A percentile compares a stretch with the other conserved stretches of the same genome.
phyloP scores from a whole-genome alignment of 768 basidiomycete genomes.

The Collybia sordida region DNA sequence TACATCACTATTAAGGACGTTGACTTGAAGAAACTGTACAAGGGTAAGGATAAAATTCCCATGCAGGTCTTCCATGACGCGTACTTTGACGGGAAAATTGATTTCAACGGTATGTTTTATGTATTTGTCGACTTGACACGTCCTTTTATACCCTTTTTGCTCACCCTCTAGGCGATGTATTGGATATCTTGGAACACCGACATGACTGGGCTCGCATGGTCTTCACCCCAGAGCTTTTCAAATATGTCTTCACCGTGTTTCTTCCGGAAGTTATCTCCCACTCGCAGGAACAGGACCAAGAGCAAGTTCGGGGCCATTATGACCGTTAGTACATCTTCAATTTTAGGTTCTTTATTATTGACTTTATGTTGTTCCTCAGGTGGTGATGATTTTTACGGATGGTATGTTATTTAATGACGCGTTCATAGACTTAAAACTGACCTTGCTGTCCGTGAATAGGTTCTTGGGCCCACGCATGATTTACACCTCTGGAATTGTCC shows the following conservation, averaged over 20 bases:
- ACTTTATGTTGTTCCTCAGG: conserved; percentile 36
- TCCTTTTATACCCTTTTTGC: not conserved
- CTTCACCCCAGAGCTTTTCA: conserved; percentile 89
- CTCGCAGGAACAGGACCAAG: conserved; percentile 88
- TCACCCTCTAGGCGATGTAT: conserved; percentile 70
- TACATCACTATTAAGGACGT: conserved; percentile 91
- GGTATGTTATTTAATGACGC: conserved; percentile 42
- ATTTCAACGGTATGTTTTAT: conserved; percentile 78
- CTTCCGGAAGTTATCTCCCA: conserved; percentile 95
- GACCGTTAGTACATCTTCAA: conserved; percentile 59
- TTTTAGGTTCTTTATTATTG: conserved; percentile 3
- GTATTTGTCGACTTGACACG: conserved; percentile 4
- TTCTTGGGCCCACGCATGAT: conserved; percentile 97
- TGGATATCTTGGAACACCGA: conserved; percentile 91
- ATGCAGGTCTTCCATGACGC: conserved; percentile 98
- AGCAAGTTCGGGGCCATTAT: conserved; percentile 94
- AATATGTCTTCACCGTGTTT: conserved; percentile 85
- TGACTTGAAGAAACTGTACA: conserved; percentile 76
- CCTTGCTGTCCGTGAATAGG: conserved; percentile 37
- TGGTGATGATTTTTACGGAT: conserved; percentile 95
- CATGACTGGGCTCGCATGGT: conserved; percentile 95
- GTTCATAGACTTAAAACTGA: not conserved
- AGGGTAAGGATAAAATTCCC: conserved; percentile 88
- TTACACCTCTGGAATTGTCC: conserved; percentile 92
- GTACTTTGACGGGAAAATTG: conserved; percentile 94